Evolutionary conservation across 2,329 filamentous ascomycete species (phyloP).

Genomic region (Fusarium denticulatum): DNA sequence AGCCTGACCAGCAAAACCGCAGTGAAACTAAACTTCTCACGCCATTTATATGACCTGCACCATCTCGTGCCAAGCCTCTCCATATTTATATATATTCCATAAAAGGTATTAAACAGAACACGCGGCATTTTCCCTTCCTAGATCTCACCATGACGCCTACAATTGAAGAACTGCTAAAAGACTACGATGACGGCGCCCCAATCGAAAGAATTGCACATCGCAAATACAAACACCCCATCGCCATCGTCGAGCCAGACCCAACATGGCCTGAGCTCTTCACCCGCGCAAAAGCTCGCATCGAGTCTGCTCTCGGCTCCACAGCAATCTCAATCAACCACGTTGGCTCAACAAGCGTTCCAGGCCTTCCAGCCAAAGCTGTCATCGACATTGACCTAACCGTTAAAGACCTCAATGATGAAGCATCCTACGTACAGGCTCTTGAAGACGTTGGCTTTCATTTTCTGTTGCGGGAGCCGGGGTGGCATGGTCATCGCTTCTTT

Average conservation of each 20-base stretch:
- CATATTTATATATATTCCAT: too few species aligned
- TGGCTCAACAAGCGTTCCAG: slow-evolving; percentile 62
- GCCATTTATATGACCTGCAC: neutral
- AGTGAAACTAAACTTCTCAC: neutral
- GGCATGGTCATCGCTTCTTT: slow-evolving; percentile 62
- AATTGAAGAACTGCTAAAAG: slow-evolving; percentile 41
- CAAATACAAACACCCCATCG: slow-evolving; percentile 34
- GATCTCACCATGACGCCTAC: slow-evolving; percentile 33
- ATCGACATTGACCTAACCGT: slow-evolving; percentile 64
- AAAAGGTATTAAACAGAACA: too few species aligned
- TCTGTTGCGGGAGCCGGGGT: slow-evolving; percentile 55
- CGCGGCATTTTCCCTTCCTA: neutral
- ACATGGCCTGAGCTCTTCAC: slow-evolving; percentile 50
- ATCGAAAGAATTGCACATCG: slow-evolving; percentile 43
- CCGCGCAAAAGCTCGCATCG: slow-evolving; percentile 47
- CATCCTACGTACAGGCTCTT: slow-evolving; percentile 54
- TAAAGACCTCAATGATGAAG: slow-evolving; percentile 52
- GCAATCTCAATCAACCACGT: slow-evolving; percentile 55
- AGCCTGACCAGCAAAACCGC: neutral
- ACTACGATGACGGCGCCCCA: slow-evolving; percentile 32
- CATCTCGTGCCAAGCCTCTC: neutral
- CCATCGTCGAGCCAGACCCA: slow-evolving; percentile 51
- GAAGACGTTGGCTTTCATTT: slow-evolving; percentile 58
- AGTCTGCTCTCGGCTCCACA: slow-evolving; percentile 48
- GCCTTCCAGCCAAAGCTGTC: slow-evolving; percentile 60